Evolutionary conservation across 495 filamentous ascomycete genomes (phyloP).

Genomic region (Penicillium odoratum): DNA sequence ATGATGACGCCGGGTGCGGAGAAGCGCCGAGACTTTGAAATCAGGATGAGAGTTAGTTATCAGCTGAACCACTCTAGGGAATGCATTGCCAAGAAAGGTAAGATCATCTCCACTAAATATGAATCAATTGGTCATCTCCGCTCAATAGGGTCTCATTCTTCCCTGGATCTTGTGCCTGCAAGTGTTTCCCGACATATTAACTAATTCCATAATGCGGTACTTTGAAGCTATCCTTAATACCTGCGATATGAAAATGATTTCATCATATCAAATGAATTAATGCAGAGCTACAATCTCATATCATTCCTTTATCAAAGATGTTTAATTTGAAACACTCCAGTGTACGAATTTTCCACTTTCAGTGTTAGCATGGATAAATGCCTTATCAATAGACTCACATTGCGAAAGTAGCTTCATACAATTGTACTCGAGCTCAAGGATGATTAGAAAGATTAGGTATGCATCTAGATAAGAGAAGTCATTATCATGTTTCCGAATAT

Average conservation of each 20-base stretch:
- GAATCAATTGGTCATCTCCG: neutral
- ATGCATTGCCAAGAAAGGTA: neutral
- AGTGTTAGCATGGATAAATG: neutral
- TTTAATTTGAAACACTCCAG: neutral
- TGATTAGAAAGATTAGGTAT: neutral
- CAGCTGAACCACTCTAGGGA: neutral
- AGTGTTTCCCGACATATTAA: neutral
- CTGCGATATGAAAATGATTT: neutral
- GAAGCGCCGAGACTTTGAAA: neutral
- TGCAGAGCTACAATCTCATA: neutral
- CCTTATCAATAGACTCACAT: neutral
- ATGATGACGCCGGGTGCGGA: slow-evolving; percentile 2
- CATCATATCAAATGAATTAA: neutral
- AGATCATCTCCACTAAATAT: neutral
- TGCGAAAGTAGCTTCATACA: neutral
- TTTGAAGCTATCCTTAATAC: neutral
- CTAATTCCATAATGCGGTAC: neutral
- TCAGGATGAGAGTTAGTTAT: neutral
- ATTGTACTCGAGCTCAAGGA: neutral
- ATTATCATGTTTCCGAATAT: neutral
- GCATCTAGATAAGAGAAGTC: neutral
- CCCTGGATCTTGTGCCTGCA: too few relatives aligned
- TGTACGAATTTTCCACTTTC: neutral
- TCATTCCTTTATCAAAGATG: neutral
- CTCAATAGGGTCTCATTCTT: neutral